phyloP scores from a whole-genome alignment of 2,329 filamentous ascomycete species.

The Ambrosiella cleistominuta region DNA sequence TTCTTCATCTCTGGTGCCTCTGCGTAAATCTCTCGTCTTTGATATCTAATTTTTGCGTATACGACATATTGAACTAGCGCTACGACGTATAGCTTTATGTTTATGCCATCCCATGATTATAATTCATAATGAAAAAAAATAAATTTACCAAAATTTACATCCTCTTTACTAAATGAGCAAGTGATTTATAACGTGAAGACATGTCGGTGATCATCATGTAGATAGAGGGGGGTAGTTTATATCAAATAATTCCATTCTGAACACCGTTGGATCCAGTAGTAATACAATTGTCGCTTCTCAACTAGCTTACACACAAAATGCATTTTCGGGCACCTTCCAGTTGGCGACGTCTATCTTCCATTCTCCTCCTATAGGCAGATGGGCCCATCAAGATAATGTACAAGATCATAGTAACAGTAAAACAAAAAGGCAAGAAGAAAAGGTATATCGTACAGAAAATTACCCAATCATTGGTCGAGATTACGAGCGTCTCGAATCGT shows the following conservation, averaged over 20 bases:
- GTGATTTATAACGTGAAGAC: not conserved
- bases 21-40: conserved; percentile 32
- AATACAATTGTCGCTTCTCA: not conserved
- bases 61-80: conserved; percentile 11
- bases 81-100: not conserved
- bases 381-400: not conserved
- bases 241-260: too few species aligned
- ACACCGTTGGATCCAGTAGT: too few species aligned
- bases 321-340: not conserved
- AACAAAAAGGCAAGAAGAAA: not conserved
- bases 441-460: not conserved
- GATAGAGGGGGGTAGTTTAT: too few species aligned
- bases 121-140: not conserved
- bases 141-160: not conserved
- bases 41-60: conserved; percentile 16
- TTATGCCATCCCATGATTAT: conserved; percentile 15
- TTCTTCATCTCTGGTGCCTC: conserved; percentile 99
- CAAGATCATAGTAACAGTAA: not conserved
- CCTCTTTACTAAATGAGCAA: not conserved
- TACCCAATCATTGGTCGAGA: too few species aligned
- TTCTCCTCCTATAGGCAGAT: not conserved
- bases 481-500: not conserved
- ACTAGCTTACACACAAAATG: not conserved
- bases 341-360: not conserved
- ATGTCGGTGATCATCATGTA: too few species aligned